phyloP scores from a whole-genome alignment of 768 basidiomycete genomes.

The Suillus brevipes region DNA sequence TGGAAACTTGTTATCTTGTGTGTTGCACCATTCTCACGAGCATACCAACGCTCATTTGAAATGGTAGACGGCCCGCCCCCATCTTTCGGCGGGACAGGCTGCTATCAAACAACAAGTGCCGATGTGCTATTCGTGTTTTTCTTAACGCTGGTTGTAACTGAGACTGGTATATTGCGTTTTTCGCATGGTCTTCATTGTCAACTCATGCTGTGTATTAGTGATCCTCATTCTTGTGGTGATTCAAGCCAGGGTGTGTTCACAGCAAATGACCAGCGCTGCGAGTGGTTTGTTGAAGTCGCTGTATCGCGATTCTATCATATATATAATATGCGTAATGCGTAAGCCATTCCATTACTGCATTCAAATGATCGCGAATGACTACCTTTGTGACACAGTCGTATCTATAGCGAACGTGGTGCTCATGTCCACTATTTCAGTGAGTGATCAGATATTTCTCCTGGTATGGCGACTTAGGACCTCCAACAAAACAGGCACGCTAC shows the following conservation, averaged over 20 bases:
- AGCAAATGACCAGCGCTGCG: not conserved
- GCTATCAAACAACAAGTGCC: constrained; percentile 1
- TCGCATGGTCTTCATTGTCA: not conserved
- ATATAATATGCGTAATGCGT: constrained; percentile 5
- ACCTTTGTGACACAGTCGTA: not conserved
- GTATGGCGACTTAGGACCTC: not conserved
- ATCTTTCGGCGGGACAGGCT: not conserved
- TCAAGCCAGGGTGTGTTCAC: not conserved
- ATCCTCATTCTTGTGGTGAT: constrained; percentile 1
- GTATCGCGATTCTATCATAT: constrained; percentile 7
- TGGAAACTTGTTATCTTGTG: not conserved
- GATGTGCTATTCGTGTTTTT: not conserved
- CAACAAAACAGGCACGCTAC: constrained; percentile 2
- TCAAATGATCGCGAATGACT: not conserved
- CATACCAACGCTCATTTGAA: not conserved
- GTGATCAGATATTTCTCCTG: not conserved
- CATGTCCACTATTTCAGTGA: constrained; percentile 8
- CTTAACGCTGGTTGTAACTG: not conserved
- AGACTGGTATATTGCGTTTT: not conserved
- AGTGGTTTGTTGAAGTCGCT: not conserved
- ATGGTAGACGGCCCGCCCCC: constrained; percentile 8
- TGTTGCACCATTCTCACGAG: not conserved
- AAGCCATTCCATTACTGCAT: not conserved
- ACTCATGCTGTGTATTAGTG: not conserved
- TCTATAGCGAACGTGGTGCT: constrained; percentile 1